Percentiles rank a stretch among this genome's conserved stretches.
Evolutionary conservation across 768 basidiomycete species (phyloP).

Genomic region (Amanita thiersii): DNA sequence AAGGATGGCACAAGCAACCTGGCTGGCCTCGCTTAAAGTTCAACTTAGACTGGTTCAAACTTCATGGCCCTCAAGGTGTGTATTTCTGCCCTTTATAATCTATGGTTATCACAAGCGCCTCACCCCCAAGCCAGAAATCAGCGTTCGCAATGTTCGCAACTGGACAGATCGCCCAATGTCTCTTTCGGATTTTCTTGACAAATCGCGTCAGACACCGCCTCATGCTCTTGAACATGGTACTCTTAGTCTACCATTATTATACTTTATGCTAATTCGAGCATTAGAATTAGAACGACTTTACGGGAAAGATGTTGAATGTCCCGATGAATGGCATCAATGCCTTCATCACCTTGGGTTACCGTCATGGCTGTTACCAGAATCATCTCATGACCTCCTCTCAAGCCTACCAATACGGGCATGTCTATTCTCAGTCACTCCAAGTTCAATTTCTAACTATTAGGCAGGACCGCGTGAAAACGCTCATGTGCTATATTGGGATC

Average conservation of each 20-base stretch:
- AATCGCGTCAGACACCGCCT: conserved; percentile 24
- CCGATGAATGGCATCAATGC: conserved; percentile 57
- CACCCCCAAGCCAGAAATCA: conserved; percentile 35
- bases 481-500: conserved; percentile 82
- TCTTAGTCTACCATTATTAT: conserved; percentile 1
- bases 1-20: conserved; percentile 45
- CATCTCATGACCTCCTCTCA: conserved; percentile 44
- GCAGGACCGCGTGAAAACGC: conserved; percentile 59
- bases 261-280: neutral
- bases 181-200: conserved; percentile 44
- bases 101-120: neutral
- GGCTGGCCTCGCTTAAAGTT: conserved; percentile 53
- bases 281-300: conserved; percentile 58
- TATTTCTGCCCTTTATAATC: neutral
- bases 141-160: conserved; percentile 56
- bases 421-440: neutral
- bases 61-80: conserved; percentile 22
- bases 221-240: conserved; percentile 33
- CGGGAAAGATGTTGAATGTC: conserved; percentile 73
- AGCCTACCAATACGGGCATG: conserved; percentile 43
- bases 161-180: conserved; percentile 45
- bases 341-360: conserved; percentile 47
- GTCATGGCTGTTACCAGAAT: conserved; percentile 38
- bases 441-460: neutral
- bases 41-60: conserved; percentile 43